Base-by-base conservation (phyloP, 805 yeast genomes). In the Kregervanrija pseudodelftensis region DNA sequence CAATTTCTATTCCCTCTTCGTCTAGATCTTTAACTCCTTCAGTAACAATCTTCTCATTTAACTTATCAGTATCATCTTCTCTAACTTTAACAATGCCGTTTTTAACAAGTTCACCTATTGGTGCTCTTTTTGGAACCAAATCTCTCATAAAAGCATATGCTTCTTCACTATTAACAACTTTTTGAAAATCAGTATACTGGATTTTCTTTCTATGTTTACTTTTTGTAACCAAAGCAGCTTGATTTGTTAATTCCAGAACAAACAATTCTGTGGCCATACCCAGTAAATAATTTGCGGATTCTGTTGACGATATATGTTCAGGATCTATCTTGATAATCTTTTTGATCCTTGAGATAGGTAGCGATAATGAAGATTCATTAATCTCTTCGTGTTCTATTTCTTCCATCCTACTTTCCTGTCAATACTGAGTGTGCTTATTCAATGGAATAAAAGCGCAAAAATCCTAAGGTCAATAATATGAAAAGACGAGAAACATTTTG, bases 181-280 rank as follows among this genome's bases (percentile, higher is more conserved):
- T 66, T 33, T 87, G 76, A 57, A 85, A 76, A 59, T 85, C 95
- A 40, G 74, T 71, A 60, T 86, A 86, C 44, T 70, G 73, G n/a
- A 86, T 64, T 52, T 80, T 82, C 67, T 82, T 82, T 39, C 91
- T 66, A 49, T 79, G 78, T 30, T 78, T 83, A 33, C 79, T 67
- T 52, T 79, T 76, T 31, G 95, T 85, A 16, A 71, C 67, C 45
- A 80, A 62, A 5, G 79, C 68, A 0, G 93, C 89, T 57, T 82
- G 86, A 57, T 81, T 87, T 1, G 85, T 73, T 48, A 85, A 70
- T 55, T 79, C 76, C 60, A 80, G 81, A 16, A 85, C 71, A 57
- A 85, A 85, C 16, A 83, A 63, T 55, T 85, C 93, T 0, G 91
- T 79, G 8, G 93, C 89, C n/a, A 82, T 72, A 2, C 86, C 87